phyloP scores from a whole-genome alignment of 108 stramenopile genomes.

The Fragilariopsis cylindrus region DNA sequence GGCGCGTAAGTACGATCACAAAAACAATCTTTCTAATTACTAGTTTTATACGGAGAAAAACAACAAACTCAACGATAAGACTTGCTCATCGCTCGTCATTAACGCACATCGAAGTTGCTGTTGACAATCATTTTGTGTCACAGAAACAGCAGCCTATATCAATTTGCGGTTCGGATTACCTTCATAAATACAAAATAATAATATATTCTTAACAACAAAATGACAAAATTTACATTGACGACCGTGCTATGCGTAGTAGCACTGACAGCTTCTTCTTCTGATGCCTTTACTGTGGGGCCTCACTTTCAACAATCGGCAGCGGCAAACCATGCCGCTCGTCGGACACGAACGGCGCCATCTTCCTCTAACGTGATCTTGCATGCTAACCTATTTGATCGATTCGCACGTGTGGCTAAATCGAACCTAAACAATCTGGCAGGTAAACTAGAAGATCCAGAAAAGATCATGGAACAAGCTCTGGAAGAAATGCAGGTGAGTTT shows the following conservation, averaged over 20 bases:
- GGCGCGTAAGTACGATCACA: too few species aligned
- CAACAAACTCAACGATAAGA: too few species aligned
- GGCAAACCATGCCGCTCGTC: not conserved
- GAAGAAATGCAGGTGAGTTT: slow-evolving; percentile 94
- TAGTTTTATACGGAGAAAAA: too few species aligned
- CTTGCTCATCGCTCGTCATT: too few species aligned
- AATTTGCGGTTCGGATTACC: too few species aligned
- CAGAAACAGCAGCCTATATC: too few species aligned
- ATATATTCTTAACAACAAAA: not conserved
- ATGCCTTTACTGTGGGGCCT: slow-evolving; percentile 5
- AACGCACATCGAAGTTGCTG: too few species aligned
- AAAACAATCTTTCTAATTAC: too few species aligned
- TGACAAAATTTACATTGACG: not conserved
- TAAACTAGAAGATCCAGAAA: slow-evolving; percentile 95
- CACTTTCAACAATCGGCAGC: not conserved
- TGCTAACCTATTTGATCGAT: slow-evolving; percentile 89
- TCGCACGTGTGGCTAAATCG: slow-evolving; percentile 80
- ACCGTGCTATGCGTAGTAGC: slow-evolving; percentile 2
- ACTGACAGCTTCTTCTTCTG: slow-evolving; percentile 1
- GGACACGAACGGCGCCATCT: not conserved
- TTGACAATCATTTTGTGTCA: too few species aligned
- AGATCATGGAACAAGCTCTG: slow-evolving; percentile 94
- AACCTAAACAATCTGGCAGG: slow-evolving; percentile 92
- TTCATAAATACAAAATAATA: too few species aligned
- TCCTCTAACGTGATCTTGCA: slow-evolving; percentile 31